Conservation (phyloP, 208 protist genomes). For the Tritrichomonas foetus region DNA sequence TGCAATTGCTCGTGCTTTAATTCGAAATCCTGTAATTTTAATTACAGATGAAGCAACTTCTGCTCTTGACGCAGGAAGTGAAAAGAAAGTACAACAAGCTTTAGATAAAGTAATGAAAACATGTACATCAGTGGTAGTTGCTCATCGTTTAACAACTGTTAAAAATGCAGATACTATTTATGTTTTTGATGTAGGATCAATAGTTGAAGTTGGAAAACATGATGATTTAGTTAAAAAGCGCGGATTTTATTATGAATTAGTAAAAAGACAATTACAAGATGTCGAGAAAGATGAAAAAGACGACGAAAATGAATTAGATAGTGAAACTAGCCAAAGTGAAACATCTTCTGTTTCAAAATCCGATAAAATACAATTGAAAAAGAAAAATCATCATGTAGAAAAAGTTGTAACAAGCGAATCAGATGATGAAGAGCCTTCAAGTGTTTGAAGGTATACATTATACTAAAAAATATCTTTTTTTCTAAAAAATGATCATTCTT, state of each 20-base stretch:
- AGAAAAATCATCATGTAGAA: too few species aligned
- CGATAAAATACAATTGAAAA: too few species aligned
- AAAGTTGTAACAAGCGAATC: too few species aligned
- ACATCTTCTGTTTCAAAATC: too few species aligned
- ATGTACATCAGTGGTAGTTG: slow-evolving; percentile 75
- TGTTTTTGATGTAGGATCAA: slow-evolving; percentile 15
- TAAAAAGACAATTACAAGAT: not conserved
- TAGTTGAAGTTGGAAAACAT: not conserved
- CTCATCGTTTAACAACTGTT: slow-evolving; percentile 78
- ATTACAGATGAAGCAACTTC: slow-evolving; percentile 60
- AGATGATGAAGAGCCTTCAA: too few species aligned
- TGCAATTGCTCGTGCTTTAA: slow-evolving; percentile 9
- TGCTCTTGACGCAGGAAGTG: slow-evolving; percentile 73
- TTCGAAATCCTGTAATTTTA: not conserved
- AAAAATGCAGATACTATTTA: slow-evolving; percentile 56
- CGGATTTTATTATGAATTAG: not conserved
- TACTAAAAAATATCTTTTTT: too few species aligned
- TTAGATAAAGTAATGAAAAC: slow-evolving; percentile 66
- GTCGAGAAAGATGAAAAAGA: too few species aligned
- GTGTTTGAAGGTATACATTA: too few species aligned
- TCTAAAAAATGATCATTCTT: too few species aligned
- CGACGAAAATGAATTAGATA: too few species aligned
- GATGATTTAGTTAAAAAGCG: not conserved
- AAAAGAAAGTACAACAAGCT: slow-evolving; percentile 72
- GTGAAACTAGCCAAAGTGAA: too few species aligned